Evolutionary conservation across 495 filamentous ascomycete genomes (phyloP).

Genomic region (Penicillium fimorum): DNA sequence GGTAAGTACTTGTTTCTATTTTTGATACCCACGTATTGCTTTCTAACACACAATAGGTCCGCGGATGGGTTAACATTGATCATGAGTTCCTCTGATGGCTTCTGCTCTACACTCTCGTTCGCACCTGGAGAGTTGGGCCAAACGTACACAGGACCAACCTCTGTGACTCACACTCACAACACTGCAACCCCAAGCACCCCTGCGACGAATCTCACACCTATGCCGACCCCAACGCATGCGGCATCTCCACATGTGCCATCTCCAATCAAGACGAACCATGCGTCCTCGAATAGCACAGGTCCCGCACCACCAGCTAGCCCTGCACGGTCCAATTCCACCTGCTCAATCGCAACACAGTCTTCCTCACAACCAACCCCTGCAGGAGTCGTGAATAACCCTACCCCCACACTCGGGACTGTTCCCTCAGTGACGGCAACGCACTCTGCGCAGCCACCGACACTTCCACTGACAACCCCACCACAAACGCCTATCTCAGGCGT

Average conservation of each 20-base stretch:
- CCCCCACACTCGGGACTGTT: conserved; percentile 69
- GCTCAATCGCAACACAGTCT: conserved; percentile 70
- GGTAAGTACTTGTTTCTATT: conserved; percentile 55
- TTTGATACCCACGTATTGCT: conserved; percentile 24
- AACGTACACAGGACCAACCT: conserved; percentile 67
- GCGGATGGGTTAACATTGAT: conserved; percentile 86
- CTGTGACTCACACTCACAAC: conserved; percentile 51
- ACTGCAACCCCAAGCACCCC: conserved; percentile 41
- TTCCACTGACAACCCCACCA: conserved; percentile 74
- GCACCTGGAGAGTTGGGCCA: conserved; percentile 83
- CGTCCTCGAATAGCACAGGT: conserved; percentile 33
- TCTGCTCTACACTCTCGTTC: conserved; percentile 91
- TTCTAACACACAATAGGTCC: conserved; percentile 62
- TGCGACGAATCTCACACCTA: conserved; percentile 59
- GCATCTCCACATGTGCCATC: conserved; percentile 59
- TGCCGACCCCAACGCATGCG: conserved; percentile 62
- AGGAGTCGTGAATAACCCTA: conserved; percentile 69
- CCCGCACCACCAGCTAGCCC: conserved; percentile 65
- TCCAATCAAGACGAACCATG: conserved; percentile 51
- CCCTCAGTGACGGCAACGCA: conserved; percentile 70
- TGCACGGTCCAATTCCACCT: conserved; percentile 78
- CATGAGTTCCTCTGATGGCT: conserved; percentile 97
- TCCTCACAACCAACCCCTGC: conserved; percentile 36
- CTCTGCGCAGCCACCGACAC: conserved; percentile 52
- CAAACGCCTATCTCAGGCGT: conserved; percentile 63